These are phyloP conservation scores for Monosporascus sp. DNA, from an alignment of 2,329 filamentous ascomycete species.

Conservation along the genomic window DNA sequence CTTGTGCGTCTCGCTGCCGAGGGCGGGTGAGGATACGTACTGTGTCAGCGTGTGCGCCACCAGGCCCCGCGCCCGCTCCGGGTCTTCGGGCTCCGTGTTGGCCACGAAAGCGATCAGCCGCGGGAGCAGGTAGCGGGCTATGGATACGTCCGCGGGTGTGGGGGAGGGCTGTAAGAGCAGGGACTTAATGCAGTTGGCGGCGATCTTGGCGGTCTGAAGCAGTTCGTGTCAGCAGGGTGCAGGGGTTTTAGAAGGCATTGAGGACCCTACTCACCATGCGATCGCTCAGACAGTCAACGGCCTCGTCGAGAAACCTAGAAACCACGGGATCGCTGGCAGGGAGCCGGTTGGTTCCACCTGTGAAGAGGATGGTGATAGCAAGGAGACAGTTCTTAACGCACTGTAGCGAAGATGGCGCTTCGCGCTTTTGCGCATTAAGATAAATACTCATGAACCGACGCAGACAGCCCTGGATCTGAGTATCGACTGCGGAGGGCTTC, in stretches of 20 bases:
- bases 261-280: constrained; percentile 52
- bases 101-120: constrained; percentile 72
- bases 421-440: constrained; percentile 68
- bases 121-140: constrained; percentile 71
- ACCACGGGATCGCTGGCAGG: constrained; percentile 72
- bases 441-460: constrained; percentile 79
- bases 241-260: too few relatives aligned
- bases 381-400: constrained; percentile 93
- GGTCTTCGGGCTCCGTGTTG: constrained; percentile 67
- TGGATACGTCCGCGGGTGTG: constrained; percentile 63
- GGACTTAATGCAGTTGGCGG: constrained; percentile 83
- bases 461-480: constrained; percentile 77
- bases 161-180: constrained; percentile 65
- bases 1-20: constrained; percentile 33
- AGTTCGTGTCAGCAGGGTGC: constrained; percentile 10
- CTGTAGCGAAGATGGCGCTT: constrained; percentile 68
- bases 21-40: constrained; percentile 53
- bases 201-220: constrained; percentile 75
- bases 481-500: constrained; percentile 56
- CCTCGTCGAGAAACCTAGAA: constrained; percentile 68
- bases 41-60: constrained; percentile 71
- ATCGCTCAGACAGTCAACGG: constrained; percentile 78
- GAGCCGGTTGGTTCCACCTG: constrained; percentile 69
- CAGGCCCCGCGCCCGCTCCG: constrained; percentile 67
- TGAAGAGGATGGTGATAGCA: constrained; percentile 83